Conservation (phyloP, 495 filamentous ascomycete genomes). For the Daldinia grandis region DNA sequence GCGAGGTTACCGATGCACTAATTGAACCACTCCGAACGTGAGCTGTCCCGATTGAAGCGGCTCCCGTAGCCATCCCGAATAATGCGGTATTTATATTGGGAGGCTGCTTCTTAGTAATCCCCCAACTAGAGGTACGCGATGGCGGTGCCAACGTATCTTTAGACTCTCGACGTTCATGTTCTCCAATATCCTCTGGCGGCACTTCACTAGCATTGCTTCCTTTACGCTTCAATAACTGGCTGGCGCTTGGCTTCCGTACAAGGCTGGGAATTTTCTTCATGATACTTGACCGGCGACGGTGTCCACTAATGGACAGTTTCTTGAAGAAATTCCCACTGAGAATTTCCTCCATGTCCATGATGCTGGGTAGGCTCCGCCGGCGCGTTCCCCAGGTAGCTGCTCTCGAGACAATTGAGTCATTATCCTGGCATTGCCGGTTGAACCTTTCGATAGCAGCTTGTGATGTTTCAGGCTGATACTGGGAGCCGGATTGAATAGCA, state of each 20-base stretch:
- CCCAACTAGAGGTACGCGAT: conserved; percentile 64
- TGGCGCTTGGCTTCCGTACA: conserved; percentile 62
- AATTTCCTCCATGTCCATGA: conserved; percentile 67
- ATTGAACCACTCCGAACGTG: conserved; percentile 66
- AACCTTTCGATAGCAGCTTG: conserved; percentile 62
- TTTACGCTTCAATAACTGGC: conserved; percentile 56
- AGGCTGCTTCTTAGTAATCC: conserved; percentile 61
- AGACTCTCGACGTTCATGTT: conserved; percentile 51
- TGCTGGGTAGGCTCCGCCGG: conserved; percentile 64
- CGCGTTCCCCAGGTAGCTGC: conserved; percentile 79
- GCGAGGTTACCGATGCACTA: conserved; percentile 61
- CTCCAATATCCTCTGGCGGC: conserved; percentile 45
- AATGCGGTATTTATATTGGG: conserved; percentile 72
- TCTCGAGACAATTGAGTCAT: conserved; percentile 65
- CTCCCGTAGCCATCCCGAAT: conserved; percentile 67
- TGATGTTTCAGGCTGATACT: conserved; percentile 58
- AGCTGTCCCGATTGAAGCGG: conserved; percentile 67
- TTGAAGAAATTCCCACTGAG: conserved; percentile 67
- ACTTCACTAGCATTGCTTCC: conserved; percentile 53
- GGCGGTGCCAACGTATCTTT: conserved; percentile 64
- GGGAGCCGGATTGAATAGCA: conserved; percentile 48
- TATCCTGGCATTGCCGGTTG: conserved; percentile 57
- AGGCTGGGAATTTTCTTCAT: conserved; percentile 60
- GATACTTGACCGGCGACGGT: conserved; percentile 55
- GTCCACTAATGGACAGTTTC: conserved; percentile 65